Evolutionary conservation across 2,329 filamentous ascomycete genomes (phyloP), one percentile per base, ranked within the genome.

Genomic region (Diaporthe sp.): DNA sequence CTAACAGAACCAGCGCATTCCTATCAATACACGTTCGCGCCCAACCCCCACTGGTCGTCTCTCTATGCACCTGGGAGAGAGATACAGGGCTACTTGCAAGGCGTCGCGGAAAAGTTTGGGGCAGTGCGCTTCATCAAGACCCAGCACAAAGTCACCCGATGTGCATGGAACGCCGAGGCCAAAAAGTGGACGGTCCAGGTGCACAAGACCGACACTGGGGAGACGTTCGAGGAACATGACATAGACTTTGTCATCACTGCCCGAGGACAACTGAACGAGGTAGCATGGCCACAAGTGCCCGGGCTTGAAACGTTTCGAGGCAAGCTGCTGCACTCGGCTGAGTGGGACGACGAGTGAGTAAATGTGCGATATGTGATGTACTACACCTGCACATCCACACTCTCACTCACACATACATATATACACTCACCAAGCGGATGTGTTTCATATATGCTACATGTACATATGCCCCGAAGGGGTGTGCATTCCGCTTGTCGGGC

Each of bases 1-100:
- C 12, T 58, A 52, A 71, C 28, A 28, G 19, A 77, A 55, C 77
- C 77, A 81, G 83, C 86, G 9, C 88, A 90, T 76, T 89, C 88
- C 10, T 90, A 90, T 78, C 88, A 89, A 75, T 90, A 89, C 77
- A 84, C 87, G 0, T 90, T 88, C 79, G 87, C 88, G 35, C 88
- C 89, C 0, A 90, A 90, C 72, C 86, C 88, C 4, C 78, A 87
- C 74, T 90, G 89, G 89, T 87, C 86, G 12, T 80, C 84, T 28
- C 85, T 89, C 50, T 90, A 89, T 76, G 86, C 86, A 3, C 85
- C 85, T 0, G 84, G 83, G 33, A 67, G 71, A n/a, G 88, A 90
- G 78, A 88, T 89, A 45, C 84, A 84, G 47, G 80, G 83, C 13
- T 89, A 90, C 75, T 85, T 89, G 28, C 82, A 86, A 68, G 82